These are phyloP conservation scores for Diaporthe vexans DNA, from an alignment of 2,329 filamentous ascomycete species.

Conservation along the genomic window DNA sequence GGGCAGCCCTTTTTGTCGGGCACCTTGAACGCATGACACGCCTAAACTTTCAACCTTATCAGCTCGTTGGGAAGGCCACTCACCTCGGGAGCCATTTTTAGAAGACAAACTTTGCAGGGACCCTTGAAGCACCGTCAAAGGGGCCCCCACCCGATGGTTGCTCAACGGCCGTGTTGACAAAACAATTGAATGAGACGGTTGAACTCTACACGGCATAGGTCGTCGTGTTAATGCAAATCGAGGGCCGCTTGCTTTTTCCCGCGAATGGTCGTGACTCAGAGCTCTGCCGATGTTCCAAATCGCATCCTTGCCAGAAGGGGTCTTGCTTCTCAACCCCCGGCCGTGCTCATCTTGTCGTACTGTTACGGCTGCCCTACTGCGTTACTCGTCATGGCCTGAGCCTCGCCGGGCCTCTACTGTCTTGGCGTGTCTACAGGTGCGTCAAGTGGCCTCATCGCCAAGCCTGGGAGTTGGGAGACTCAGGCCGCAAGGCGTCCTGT, in stretches of 20 bases:
- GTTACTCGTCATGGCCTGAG: conserved; percentile 12
- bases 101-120: conserved; percentile 20
- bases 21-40: conserved; percentile 24
- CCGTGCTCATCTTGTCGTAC: neutral
- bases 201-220: neutral
- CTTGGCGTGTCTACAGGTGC: conserved; percentile 3
- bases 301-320: neutral
- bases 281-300: neutral
- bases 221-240: conserved; percentile 6
- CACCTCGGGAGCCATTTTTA: conserved; percentile 28
- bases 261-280: conserved; percentile 18
- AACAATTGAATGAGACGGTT: conserved; percentile 22
- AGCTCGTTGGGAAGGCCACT: conserved; percentile 24
- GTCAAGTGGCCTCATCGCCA: conserved; percentile 21
- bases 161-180: neutral
- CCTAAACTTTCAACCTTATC: conserved; percentile 29
- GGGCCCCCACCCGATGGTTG: conserved; percentile 1
- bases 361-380: no score
- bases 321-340: neutral
- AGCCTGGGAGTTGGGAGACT: neutral
- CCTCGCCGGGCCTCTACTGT: neutral
- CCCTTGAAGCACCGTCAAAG: neutral
- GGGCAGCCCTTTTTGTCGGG: conserved; percentile 24
- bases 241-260: neutral
- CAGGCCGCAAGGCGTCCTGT: neutral